These are phyloP conservation scores for Juncus effusus DNA, from an alignment of 176 grass and related monocot genomes.

Conservation along the genomic window DNA sequence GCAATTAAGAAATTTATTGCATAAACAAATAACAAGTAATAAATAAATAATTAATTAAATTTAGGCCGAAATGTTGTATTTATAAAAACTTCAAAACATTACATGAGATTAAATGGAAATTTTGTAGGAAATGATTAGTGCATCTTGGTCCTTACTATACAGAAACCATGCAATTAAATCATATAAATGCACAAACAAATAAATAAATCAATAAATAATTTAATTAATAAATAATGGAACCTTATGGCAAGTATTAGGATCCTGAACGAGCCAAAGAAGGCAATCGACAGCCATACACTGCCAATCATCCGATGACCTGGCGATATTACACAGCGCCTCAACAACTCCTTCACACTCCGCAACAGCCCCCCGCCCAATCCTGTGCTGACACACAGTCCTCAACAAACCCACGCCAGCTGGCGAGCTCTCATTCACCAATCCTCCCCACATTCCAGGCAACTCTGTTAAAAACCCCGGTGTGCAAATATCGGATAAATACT, in stretches of 20 bases:
- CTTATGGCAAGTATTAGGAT: slow-evolving; percentile 81
- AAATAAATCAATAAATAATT: background rate
- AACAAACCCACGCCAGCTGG: slow-evolving; percentile 93
- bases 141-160: too few species aligned
- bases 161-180: too few species aligned
- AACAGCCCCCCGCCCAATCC: slow-evolving; percentile 69
- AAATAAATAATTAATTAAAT: too few species aligned
- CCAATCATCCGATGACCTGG: slow-evolving; percentile 98
- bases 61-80: too few species aligned
- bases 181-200: background rate
- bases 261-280: slow-evolving; percentile 88
- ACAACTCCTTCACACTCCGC: slow-evolving; percentile 64
- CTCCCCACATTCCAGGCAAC: slow-evolving; percentile 98
- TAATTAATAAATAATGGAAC: slow-evolving; percentile 42
- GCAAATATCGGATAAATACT: slow-evolving; percentile 92
- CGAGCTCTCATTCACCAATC: slow-evolving; percentile 95
- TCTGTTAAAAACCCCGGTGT: slow-evolving; percentile 77
- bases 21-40: too few species aligned
- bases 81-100: too few species aligned
- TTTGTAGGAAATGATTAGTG: too few species aligned
- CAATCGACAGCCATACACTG: slow-evolving; percentile 99
- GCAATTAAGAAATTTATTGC: too few species aligned
- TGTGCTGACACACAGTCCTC: slow-evolving; percentile 92
- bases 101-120: too few species aligned
- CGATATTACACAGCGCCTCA: slow-evolving; percentile 94